Percentiles rank a stretch among this genome's conserved stretches.
Evolutionary conservation across 169 alveolate genomes (phyloP).

Genomic region (Eimeria acervulina): DNA sequence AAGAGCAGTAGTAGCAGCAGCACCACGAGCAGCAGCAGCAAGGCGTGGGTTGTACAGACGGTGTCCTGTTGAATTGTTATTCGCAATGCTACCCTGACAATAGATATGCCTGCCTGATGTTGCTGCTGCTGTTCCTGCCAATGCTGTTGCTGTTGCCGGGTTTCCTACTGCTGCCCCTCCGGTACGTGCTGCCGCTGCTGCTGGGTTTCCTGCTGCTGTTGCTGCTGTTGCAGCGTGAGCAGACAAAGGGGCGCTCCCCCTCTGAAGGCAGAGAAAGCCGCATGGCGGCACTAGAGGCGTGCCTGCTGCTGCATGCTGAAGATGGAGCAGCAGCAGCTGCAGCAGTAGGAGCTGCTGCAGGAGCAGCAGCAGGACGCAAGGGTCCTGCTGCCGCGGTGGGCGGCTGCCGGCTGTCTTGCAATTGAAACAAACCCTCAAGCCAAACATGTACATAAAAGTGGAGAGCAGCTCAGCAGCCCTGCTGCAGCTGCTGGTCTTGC

Average conservation of each 20-base stretch:
- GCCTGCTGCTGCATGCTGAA: neutral
- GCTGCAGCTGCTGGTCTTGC: neutral
- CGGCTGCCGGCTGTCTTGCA: neutral
- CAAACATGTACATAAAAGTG: neutral
- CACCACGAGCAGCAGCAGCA: neutral
- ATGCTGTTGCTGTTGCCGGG: slow-evolving; percentile 17
- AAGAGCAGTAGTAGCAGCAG: neutral
- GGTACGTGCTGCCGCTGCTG: slow-evolving; percentile 21
- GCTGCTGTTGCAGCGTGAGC: neutral
- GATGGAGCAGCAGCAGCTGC: neutral
- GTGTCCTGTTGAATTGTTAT: neutral
- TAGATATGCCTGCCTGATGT: neutral
- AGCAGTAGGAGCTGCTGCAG: neutral
- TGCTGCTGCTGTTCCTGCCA: slow-evolving; percentile 1
- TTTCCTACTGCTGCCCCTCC: neutral
- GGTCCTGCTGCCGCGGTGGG: neutral
- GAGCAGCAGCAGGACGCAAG: neutral
- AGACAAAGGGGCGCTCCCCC: neutral
- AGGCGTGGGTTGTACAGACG: neutral
- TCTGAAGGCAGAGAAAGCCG: neutral
- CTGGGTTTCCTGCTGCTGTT: neutral
- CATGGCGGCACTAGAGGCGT: neutral
- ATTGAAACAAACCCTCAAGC: neutral
- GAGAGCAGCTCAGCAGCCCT: neutral
- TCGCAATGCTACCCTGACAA: neutral